Percentiles rank a stretch among this genome's conserved stretches.
phyloP scores from a whole-genome alignment of 2,329 filamentous ascomycete genomes.

The Microdochium paspali region DNA sequence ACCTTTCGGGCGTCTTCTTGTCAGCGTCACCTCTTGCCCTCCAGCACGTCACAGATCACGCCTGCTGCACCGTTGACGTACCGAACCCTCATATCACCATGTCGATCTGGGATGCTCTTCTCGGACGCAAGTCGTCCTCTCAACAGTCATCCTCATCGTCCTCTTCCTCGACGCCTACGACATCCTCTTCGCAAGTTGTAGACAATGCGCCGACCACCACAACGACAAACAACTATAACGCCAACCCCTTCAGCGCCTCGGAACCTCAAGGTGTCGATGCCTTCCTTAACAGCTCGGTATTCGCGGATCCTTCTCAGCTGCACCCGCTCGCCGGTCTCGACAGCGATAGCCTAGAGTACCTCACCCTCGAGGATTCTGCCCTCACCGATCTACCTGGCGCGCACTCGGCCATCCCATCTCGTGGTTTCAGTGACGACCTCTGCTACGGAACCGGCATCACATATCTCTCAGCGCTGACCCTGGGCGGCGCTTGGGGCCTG shows the following conservation, averaged over 20 bases:
- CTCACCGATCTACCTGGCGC: constrained; percentile 79
- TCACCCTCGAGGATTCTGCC: constrained; percentile 84
- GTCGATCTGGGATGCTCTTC: constrained; percentile 53
- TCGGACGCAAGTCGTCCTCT: constrained; percentile 44
- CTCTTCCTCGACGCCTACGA: constrained; percentile 27
- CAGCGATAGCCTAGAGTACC: constrained; percentile 87
- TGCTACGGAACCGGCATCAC: constrained; percentile 96
- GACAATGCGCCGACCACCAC: constrained; percentile 37
- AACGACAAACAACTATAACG: constrained; percentile 5
- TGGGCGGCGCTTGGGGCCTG: constrained; percentile 88
- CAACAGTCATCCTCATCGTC: constrained; percentile 23
- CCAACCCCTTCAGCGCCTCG: constrained; percentile 59
- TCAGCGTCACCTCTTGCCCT: neutral
- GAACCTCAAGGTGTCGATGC: constrained; percentile 73
- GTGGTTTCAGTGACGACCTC: constrained; percentile 95
- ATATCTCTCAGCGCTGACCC: constrained; percentile 75
- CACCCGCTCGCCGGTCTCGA: constrained; percentile 92
- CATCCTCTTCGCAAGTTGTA: constrained; percentile 34
- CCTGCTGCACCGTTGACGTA: neutral
- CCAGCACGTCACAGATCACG: neutral
- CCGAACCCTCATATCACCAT: constrained; percentile 24
- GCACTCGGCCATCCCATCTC: constrained; percentile 81
- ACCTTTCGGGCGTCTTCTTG: neutral
- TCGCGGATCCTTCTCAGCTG: constrained; percentile 79
- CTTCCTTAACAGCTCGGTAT: constrained; percentile 68